Conservation (phyloP, 2,329 filamentous ascomycete species). For the Colletotrichum eremochloae region DNA sequence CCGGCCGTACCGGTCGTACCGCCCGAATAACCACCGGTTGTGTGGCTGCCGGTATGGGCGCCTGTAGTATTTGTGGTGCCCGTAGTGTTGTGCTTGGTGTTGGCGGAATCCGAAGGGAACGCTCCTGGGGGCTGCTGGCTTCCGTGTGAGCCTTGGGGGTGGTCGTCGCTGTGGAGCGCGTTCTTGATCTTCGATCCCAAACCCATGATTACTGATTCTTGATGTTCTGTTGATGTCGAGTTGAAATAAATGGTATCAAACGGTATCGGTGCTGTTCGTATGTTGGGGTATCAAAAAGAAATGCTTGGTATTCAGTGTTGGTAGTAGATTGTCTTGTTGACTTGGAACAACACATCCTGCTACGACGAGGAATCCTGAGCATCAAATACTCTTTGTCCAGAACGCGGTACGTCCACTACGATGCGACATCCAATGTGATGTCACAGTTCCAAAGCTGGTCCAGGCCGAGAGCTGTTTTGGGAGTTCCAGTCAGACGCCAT, state of each 20-base stretch:
- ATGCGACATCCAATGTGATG: constrained; percentile 16
- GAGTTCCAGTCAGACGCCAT: constrained; percentile 1
- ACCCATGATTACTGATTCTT: constrained; percentile 39
- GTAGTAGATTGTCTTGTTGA: constrained; percentile 1
- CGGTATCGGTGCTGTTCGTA: too few species aligned
- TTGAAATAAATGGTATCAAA: not conserved
- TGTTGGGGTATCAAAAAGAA: constrained; percentile 11
- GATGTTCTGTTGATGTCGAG: not conserved
- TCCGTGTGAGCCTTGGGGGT: constrained; percentile 24
- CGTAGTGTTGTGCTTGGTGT: constrained; percentile 30
- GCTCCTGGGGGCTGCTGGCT: constrained; percentile 29
- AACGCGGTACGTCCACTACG: not conserved
- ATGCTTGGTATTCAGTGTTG: constrained; percentile 2
- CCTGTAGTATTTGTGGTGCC: constrained; percentile 1
- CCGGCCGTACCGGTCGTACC: constrained; percentile 24
- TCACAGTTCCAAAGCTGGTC: constrained; percentile 15
- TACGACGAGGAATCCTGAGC: not conserved
- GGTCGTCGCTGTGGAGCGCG: constrained; percentile 38
- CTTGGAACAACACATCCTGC: not conserved
- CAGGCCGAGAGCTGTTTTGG: constrained; percentile 21
- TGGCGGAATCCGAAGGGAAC: constrained; percentile 35
- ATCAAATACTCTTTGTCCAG: constrained; percentile 27
- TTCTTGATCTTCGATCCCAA: constrained; percentile 43
- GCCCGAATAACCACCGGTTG: constrained; percentile 10
- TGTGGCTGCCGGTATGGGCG: constrained; percentile 12